Conservation (phyloP, 495 filamentous ascomycete genomes). For the Neohortaea acidophila region DNA sequence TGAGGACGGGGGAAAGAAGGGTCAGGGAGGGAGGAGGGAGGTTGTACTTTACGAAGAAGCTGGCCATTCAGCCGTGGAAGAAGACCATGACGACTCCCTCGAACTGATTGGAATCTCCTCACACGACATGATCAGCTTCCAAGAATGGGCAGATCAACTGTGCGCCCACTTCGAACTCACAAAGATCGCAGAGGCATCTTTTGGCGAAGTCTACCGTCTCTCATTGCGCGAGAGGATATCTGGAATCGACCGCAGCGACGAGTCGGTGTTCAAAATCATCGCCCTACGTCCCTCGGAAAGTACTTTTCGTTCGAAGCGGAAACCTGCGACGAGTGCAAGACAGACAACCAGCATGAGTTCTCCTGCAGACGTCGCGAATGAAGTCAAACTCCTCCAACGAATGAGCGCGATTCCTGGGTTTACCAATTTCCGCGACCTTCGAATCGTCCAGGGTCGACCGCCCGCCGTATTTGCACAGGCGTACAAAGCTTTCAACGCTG, state of each 20-base stretch:
- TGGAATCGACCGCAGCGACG: constrained; percentile 14
- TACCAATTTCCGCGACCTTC: constrained; percentile 69
- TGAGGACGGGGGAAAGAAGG: background rate
- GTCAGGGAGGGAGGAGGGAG: background rate
- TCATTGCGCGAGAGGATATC: constrained; percentile 29
- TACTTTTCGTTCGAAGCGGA: constrained; percentile 7
- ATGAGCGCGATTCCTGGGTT: constrained; percentile 75
- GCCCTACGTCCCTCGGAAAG: constrained; percentile 23
- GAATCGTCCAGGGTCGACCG: constrained; percentile 56
- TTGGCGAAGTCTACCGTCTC: constrained; percentile 51
- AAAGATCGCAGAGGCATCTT: constrained; percentile 58
- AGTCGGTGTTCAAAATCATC: constrained; percentile 31
- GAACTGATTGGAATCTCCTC: constrained; percentile 4
- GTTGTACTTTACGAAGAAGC: background rate
- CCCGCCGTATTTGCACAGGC: constrained; percentile 47
- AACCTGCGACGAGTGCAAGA: constrained; percentile 23
- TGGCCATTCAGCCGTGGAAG: background rate
- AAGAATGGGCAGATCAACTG: constrained; percentile 37
- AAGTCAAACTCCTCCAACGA: constrained; percentile 60
- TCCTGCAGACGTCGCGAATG: constrained; percentile 42
- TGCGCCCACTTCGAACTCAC: constrained; percentile 33
- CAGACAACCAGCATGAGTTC: constrained; percentile 26
- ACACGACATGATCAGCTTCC: constrained; percentile 16
- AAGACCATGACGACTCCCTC: background rate
- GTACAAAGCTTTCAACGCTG: constrained; percentile 44